Percentiles rank a stretch among this genome's conserved stretches.
Conservation (phyloP, 768 basidiomycete genomes). For the Mycena galericulata region DNA sequence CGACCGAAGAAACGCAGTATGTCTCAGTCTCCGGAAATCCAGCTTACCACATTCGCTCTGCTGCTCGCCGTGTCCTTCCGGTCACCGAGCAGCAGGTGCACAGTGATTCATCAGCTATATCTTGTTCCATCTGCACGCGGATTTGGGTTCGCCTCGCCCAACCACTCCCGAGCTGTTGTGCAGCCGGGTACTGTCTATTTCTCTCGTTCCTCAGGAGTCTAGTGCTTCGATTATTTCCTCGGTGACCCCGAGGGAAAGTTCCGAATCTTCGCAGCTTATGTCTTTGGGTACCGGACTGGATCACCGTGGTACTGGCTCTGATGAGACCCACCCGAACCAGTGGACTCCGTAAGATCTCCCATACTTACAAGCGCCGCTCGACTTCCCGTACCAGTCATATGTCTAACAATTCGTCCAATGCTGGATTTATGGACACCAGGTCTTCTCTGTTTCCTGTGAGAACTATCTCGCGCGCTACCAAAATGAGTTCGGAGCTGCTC, state of each 20-base stretch:
- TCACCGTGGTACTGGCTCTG: neutral
- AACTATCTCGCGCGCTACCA: neutral
- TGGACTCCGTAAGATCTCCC: slow-evolving; percentile 8
- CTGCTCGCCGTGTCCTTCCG: no score
- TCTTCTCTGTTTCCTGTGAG: neutral
- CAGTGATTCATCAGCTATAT: no score
- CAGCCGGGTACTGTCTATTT: neutral
- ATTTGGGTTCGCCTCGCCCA: neutral
- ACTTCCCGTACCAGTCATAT: neutral
- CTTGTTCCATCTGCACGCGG: neutral
- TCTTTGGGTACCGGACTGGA: neutral
- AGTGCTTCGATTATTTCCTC: neutral
- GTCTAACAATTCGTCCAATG: neutral
- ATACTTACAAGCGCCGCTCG: neutral
- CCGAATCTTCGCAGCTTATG: neutral
- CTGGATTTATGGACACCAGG: no score
- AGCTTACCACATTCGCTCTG: no score
- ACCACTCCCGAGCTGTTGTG: no score
- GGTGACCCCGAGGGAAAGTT: neutral
- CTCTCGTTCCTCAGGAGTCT: neutral
- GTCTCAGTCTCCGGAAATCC: no score
- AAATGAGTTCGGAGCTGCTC: neutral
- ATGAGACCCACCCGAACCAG: neutral
- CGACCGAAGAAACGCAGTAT: no score
- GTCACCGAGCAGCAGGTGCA: no score